Evolutionary conservation across 345 rosid species (phyloP).

Genomic region (Turritis glabra): DNA sequence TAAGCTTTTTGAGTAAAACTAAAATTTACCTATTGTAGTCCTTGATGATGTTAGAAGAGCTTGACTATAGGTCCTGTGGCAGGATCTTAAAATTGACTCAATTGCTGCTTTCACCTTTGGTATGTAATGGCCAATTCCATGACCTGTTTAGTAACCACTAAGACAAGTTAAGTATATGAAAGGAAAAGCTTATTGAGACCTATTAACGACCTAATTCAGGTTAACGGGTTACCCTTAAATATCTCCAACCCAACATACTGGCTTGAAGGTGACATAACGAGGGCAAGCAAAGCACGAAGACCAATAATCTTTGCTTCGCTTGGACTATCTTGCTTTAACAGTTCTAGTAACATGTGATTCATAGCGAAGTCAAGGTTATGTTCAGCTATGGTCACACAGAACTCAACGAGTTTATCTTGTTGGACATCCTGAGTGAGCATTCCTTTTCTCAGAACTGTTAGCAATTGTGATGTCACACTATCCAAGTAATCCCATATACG

Average conservation of each 20-base stretch:
- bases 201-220: constrained; percentile 19
- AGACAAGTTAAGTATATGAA: constrained; percentile 13
- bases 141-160: constrained; percentile 55
- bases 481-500: constrained; percentile 97
- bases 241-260: constrained; percentile 87
- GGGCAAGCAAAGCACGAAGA: constrained; percentile 92
- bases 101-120: constrained; percentile 99
- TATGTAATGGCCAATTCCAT: constrained; percentile 85
- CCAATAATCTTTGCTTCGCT: constrained; percentile 98
- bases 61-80: constrained; percentile 78
- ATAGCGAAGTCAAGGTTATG: constrained; percentile 99
- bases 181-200: constrained; percentile 14
- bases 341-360: constrained; percentile 97
- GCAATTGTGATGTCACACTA: constrained; percentile 96
- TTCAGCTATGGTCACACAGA: constrained; percentile 94
- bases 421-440: constrained; percentile 95
- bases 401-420: constrained; percentile 96
- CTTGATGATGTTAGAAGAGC: constrained; percentile 94
- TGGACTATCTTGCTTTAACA: constrained; percentile 90
- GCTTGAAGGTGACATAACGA: constrained; percentile 89
- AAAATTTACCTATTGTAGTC: constrained; percentile 71
- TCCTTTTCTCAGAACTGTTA: constrained; percentile 87
- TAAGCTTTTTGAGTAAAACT: constrained; percentile 12
- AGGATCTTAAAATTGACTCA: constrained; percentile 89
- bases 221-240: constrained; percentile 65